Base-by-base conservation (phyloP, 2,329 filamentous ascomycete genomes). In the Xylaria hypoxylon region DNA sequence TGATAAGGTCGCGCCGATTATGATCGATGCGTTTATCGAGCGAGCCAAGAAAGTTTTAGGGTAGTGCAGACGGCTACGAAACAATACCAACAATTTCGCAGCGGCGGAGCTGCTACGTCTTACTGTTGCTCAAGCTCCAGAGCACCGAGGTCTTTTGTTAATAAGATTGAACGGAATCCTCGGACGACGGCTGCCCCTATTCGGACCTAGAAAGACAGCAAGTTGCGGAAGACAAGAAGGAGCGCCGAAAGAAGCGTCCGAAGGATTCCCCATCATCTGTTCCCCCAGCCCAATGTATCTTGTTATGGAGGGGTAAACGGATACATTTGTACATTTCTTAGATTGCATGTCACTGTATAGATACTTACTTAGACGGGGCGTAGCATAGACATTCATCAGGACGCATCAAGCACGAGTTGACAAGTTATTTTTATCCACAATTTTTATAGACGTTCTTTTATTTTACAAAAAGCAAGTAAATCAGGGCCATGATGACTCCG, bases 11-110 rank as follows among this genome's bases (percentile, higher is more conserved):
- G 95, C 93, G 1, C 89, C 89, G 3, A 85, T 92, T 70, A 97
- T 99, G 94, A 92, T 98, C 71, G 90, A 92, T 78, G 95, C 96
- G 0, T 99, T 99, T 82, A 94, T 97, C 82, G 87, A 88, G 79
- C 86, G 92, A 75, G 94, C 96, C 5, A 83, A 83, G 76, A 82
- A 86, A 73, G 77, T 93, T 53, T 78, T 87, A 72, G 60, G 60
- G 13, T 68, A 59, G 40, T 26, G 44, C 33, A 11, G 17, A 53
- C 24, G 31, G 35, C 15, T 40, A 35, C n/a, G 55, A 24, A 13
- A 58, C 2, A 3, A 10, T 15, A 31, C 17, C 26, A 81, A 80
- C 45, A 52, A 64, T 44, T n/a, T 7, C 3, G 31, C 26, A 6
- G 40, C 62, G 62, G 45, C 50, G 64, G 50, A 61, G 59, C 40